Evolutionary conservation across 306 rosid genomes (phyloP), one percentile per base, ranked within the genome.

Genomic region (Luffa acutangula): DNA sequence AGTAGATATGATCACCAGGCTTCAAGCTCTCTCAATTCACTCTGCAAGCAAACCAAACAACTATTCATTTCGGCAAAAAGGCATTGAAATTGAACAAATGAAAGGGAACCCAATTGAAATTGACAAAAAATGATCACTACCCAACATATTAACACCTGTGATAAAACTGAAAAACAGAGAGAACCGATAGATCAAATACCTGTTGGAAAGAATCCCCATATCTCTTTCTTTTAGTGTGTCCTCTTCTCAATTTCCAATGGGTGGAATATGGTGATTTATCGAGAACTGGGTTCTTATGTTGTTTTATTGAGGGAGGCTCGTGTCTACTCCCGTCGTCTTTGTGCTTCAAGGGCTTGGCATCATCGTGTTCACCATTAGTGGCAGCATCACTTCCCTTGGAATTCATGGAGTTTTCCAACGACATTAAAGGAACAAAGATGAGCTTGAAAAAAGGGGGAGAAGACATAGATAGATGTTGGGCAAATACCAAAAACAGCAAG

Each of bases 1-100:
- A 88, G 84, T 94, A 94, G 76, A 94, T 87, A 81, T 94, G 98
- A 92, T 94, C 96, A 82, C 98, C 97, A 2, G 91, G 88, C 70
- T 92, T 89, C 78, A 94, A 82, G 56, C 87, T 85, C 85, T 81
- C 90, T 79, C 82, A 82, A 14, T 62, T 74, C 39, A 91, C 87
- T 48, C 98, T 91, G 89, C 77, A 80, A 56, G 80, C 81, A 80
- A 8, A 57, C 45, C 75, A 75, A 60, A 36, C 21, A 54, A 34
- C 7, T 45, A 42, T 42, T 42, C 7, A 42, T 51, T 51, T 36
- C 31, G 31, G 33, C 13, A 76, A 74, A 51, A 51, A 7, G n/a
- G 5, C 12, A 74, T 20, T 46, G 9, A 21, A 46, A 21, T n/a
- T 6, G 14, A 10, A 73, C 21, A 42, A n/a, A 46, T 21, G 5